These are phyloP conservation scores for Angomonas desouzai DNA, from an alignment of 208 protist species.

Conservation along the genomic window DNA sequence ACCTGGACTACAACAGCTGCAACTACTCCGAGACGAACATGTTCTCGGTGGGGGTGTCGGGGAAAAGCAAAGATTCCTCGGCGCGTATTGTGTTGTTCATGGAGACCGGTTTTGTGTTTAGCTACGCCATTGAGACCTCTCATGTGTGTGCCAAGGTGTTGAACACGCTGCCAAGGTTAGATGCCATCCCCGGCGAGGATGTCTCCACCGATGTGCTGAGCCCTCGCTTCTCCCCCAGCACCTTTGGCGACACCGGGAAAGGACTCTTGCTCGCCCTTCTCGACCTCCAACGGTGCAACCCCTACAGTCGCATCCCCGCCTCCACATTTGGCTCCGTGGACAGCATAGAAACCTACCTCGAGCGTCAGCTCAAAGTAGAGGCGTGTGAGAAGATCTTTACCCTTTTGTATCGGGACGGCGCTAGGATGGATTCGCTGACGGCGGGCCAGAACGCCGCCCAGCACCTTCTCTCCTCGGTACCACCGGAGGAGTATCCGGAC, in stretches of 20 bases:
- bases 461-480: constrained; percentile 36
- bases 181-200: constrained; percentile 25
- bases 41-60: constrained; percentile 83
- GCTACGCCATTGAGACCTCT: constrained; percentile 91
- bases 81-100: constrained; percentile 81
- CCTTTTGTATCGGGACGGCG: constrained; percentile 39
- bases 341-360: constrained; percentile 59
- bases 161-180: constrained; percentile 41
- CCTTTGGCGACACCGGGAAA: constrained; percentile 76
- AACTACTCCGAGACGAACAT: constrained; percentile 92
- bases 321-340: constrained; percentile 52
- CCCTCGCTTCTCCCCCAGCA: constrained; percentile 39
- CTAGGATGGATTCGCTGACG: constrained; percentile 15
- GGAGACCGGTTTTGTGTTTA: constrained; percentile 73
- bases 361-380: constrained; percentile 76
- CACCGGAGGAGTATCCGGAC: constrained; percentile 45
- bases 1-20: constrained; percentile 89
- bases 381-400: constrained; percentile 65
- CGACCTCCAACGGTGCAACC: constrained; percentile 80
- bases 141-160: constrained; percentile 71
- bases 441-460: constrained; percentile 7
- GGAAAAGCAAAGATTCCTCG: constrained; percentile 88
- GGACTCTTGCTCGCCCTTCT: constrained; percentile 71
- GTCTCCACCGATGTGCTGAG: constrained; percentile 12
- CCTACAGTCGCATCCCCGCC: constrained; percentile 50